A percentile compares a stretch with the other conserved stretches of the same genome.
Conservation (phyloP, 768 basidiomycete species). For the Podaxis sp. region DNA sequence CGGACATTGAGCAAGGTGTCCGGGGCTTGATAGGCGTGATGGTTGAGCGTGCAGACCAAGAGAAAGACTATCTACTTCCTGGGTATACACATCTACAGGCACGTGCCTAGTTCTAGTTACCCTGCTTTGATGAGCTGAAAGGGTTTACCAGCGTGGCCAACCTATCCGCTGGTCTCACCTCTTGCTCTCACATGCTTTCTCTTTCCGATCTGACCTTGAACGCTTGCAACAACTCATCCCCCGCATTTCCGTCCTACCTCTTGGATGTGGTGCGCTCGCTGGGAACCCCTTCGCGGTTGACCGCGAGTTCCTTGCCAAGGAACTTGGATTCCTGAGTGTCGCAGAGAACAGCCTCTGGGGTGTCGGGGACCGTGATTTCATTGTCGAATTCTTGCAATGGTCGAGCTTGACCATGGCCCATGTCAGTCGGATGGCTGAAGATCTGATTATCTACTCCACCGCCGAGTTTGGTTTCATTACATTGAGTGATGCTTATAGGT, state of each 20-base stretch:
- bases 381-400: constrained; percentile 98
- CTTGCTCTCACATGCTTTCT: constrained; percentile 90
- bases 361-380: constrained; percentile 95
- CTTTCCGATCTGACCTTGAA: constrained; percentile 86
- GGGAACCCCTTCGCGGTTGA: constrained; percentile 96
- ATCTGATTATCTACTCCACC: constrained; percentile 93
- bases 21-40: constrained; percentile 82
- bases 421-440: constrained; percentile 92
- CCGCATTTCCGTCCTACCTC: constrained; percentile 87
- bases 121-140: background rate
- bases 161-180: constrained; percentile 99
- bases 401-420: constrained; percentile 89
- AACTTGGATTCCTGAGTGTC: constrained; percentile 84
- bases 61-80: constrained; percentile 86
- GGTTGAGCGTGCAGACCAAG: constrained; percentile 89
- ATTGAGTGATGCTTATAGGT: constrained; percentile 98
- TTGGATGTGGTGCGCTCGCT: constrained; percentile 92
- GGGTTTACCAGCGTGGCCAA: constrained; percentile 76
- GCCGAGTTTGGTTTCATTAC: constrained; percentile 96
- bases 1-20: constrained; percentile 60
- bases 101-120: constrained; percentile 14
- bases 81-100: constrained; percentile 99
- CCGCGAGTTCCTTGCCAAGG: constrained; percentile 85
- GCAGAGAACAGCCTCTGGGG: constrained; percentile 98
- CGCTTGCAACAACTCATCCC: constrained; percentile 81